Conservation (phyloP, 305 asterid genomes). For the Plantago coronopus region DNA sequence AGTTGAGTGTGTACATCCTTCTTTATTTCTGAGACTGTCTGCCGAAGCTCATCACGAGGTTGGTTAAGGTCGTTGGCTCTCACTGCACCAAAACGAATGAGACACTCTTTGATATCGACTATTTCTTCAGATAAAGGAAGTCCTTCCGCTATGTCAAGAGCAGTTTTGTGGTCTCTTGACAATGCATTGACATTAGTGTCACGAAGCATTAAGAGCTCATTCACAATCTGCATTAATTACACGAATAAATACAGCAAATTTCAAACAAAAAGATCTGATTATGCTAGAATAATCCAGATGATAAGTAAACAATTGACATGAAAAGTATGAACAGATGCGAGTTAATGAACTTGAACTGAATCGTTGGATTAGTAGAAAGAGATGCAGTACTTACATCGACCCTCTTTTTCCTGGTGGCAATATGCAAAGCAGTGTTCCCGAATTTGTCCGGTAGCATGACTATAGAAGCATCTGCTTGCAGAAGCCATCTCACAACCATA, state of each 20-base stretch:
- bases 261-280: constrained; percentile 1
- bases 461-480: constrained; percentile 75
- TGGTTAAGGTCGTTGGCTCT: constrained; percentile 81
- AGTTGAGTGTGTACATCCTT: constrained; percentile 75
- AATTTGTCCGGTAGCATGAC: constrained; percentile 81
- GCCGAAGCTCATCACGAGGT: constrained; percentile 78
- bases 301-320: background rate
- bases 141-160: constrained; percentile 78
- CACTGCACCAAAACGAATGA: constrained; percentile 61
- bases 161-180: constrained; percentile 76
- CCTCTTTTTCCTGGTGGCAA: constrained; percentile 75
- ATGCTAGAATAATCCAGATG: background rate
- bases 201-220: constrained; percentile 57
- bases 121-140: constrained; percentile 80
- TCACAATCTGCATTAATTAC: constrained; percentile 63
- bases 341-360: background rate
- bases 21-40: constrained; percentile 77
- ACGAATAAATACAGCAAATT: background rate
- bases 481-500: constrained; percentile 67
- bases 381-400: constrained; percentile 49
- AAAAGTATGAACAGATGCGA: background rate
- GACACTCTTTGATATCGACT: constrained; percentile 57
- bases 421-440: constrained; percentile 70
- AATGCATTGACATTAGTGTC: constrained; percentile 80
- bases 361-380: constrained; percentile 4